Evolutionary conservation across 1,139 yeast species (phyloP).

Genomic region (Diutina siamensis): DNA sequence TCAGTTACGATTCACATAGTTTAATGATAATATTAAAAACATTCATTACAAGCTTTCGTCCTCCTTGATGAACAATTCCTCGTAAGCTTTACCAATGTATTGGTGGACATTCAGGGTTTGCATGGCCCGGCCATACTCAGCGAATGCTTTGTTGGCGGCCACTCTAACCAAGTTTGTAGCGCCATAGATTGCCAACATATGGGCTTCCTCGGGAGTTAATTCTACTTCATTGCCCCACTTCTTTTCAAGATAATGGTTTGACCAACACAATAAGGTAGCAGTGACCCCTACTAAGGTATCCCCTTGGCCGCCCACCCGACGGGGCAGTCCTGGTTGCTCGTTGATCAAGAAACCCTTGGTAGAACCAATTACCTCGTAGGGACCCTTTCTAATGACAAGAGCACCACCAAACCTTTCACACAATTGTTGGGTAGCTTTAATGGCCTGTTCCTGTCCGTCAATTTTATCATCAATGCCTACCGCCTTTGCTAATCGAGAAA

Average conservation of each 20-base stretch:
- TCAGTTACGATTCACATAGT: no score
- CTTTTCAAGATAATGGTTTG: conserved; percentile 39
- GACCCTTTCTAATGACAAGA: conserved; percentile 64
- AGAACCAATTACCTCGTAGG: conserved; percentile 48
- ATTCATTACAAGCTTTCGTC: conserved; percentile 9
- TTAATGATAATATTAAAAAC: no score
- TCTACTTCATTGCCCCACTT: conserved; percentile 37
- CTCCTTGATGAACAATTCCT: conserved; percentile 26
- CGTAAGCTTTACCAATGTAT: conserved; percentile 52
- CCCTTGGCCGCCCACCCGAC: conserved; percentile 85
- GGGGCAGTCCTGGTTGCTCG: conserved; percentile 46
- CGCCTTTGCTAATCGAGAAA: conserved; percentile 52
- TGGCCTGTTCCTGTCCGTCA: conserved; percentile 15
- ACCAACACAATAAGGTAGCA: conserved; percentile 46
- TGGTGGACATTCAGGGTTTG: conserved; percentile 75
- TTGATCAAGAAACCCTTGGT: conserved; percentile 29
- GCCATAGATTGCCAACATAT: conserved; percentile 58
- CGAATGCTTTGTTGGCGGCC: conserved; percentile 58
- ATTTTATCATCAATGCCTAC: conserved; percentile 24
- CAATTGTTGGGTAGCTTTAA: conserved; percentile 18
- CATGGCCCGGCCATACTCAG: conserved; percentile 61
- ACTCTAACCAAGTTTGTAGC: conserved; percentile 60
- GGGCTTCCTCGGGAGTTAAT: conserved; percentile 25
- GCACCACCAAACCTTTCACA: conserved; percentile 51
- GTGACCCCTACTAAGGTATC: conserved; percentile 67